phyloP scores from a whole-genome alignment of 164 flowering plant species.

The Annona squamosa region DNA sequence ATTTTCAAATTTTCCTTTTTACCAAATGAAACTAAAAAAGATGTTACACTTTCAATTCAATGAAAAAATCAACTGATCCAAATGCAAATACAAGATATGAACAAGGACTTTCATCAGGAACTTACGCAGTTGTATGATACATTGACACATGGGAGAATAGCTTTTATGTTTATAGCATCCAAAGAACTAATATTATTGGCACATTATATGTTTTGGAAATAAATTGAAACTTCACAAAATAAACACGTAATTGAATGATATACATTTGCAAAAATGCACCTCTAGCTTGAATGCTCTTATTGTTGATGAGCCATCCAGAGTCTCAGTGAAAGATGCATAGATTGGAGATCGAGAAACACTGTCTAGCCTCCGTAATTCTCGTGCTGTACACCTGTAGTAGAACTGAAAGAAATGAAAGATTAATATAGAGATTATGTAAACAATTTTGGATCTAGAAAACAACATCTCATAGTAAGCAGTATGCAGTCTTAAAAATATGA shows the following conservation, averaged over 20 bases:
- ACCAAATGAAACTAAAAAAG: no score
- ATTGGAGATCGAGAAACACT: conserved; percentile 95
- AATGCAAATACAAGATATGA: no score
- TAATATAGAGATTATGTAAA: conserved; percentile 1
- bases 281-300: conserved; percentile 76
- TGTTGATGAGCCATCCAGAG: conserved; percentile 80
- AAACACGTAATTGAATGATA: neutral
- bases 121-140: no score
- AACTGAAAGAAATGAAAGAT: conserved; percentile 39
- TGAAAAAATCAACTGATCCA: no score
- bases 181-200: no score
- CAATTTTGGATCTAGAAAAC: neutral
- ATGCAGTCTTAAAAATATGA: neutral
- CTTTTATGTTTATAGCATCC: no score
- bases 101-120: no score
- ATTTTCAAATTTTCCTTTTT: no score
- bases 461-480: neutral
- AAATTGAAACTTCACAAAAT: neutral
- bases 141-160: no score
- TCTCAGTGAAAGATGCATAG: conserved; percentile 91
- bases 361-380: conserved; percentile 88
- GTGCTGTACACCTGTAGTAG: conserved; percentile 86
- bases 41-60: no score
- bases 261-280: conserved; percentile 31
- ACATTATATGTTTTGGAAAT: no score